phyloP scores from a whole-genome alignment of 2,329 filamentous ascomycete species.

The Paraphoma sp. region DNA sequence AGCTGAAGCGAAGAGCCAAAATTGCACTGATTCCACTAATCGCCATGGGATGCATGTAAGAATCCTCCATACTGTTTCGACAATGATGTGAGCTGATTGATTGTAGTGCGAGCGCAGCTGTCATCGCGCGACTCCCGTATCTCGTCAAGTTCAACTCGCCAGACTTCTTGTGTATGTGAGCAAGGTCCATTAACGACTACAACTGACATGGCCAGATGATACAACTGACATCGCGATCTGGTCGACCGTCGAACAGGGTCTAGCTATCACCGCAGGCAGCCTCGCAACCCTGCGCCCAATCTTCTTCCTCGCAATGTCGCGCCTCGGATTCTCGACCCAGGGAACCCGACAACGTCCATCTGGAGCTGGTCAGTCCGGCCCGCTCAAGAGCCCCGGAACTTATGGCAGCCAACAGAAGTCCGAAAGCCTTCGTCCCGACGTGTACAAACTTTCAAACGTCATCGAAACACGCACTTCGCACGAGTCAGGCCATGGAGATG shows the following conservation, averaged over 20 bases:
- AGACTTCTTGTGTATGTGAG: slow-evolving; percentile 42
- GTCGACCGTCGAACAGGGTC: slow-evolving; percentile 45
- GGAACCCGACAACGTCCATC: slow-evolving; percentile 27
- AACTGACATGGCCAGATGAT: slow-evolving; percentile 24
- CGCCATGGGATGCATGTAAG: slow-evolving; percentile 59
- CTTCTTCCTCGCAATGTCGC: slow-evolving; percentile 31
- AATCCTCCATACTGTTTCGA: background rate
- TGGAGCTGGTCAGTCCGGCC: slow-evolving; percentile 24
- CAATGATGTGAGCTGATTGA: slow-evolving; percentile 4
- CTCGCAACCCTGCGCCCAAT: slow-evolving; percentile 46
- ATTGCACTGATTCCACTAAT: slow-evolving; percentile 56
- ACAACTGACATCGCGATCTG: slow-evolving; percentile 47
- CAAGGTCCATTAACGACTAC: background rate
- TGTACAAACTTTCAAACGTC: slow-evolving; percentile 27
- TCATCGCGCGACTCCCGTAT: slow-evolving; percentile 40
- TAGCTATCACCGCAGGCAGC: slow-evolving; percentile 46
- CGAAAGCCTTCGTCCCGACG: slow-evolving; percentile 25
- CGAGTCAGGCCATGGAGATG: slow-evolving; percentile 7
- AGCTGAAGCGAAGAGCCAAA: slow-evolving; percentile 59
- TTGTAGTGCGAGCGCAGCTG: slow-evolving; percentile 39
- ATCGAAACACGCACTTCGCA: slow-evolving; percentile 24
- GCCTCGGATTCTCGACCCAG: slow-evolving; percentile 32
- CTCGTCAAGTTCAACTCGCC: slow-evolving; percentile 33
- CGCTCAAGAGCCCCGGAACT: slow-evolving; percentile 10
- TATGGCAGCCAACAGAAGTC: slow-evolving; percentile 18